These are phyloP conservation scores for Cordyceps farinosa DNA, from an alignment of 2,329 filamentous ascomycete species.

Conservation along the genomic window DNA sequence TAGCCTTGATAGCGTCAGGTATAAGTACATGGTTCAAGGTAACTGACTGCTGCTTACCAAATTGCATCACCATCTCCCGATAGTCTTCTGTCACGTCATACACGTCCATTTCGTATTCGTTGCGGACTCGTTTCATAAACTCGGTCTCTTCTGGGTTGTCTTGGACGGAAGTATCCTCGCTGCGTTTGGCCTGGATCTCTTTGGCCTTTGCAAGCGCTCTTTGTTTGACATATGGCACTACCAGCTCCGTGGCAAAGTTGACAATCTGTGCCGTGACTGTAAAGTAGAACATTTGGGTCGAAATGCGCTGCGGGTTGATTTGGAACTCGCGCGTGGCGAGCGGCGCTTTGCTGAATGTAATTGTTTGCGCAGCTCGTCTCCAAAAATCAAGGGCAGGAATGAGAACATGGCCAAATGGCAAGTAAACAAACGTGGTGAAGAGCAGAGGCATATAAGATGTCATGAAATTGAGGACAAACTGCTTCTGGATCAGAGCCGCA, in stretches of 20 bases:
- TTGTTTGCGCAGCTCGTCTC: slow-evolving; percentile 66
- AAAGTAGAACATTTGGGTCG: slow-evolving; percentile 92
- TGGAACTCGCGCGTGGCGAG: slow-evolving; percentile 64
- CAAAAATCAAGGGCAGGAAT: slow-evolving; percentile 85
- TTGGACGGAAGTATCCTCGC: slow-evolving; percentile 39
- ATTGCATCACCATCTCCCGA: slow-evolving; percentile 88
- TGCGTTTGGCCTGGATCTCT: slow-evolving; percentile 61
- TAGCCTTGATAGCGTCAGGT: slow-evolving; percentile 57
- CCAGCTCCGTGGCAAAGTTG: slow-evolving; percentile 76
- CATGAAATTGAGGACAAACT: slow-evolving; percentile 95
- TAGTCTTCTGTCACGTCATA: slow-evolving; percentile 93
- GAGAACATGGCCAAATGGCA: slow-evolving; percentile 81
- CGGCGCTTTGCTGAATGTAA: slow-evolving; percentile 72
- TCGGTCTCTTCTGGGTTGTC: slow-evolving; percentile 74
- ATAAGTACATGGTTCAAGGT: neutral
- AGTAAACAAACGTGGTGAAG: slow-evolving; percentile 89
- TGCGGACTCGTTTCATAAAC: slow-evolving; percentile 77
- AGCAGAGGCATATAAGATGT: slow-evolving; percentile 92
- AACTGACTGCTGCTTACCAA: slow-evolving; percentile 41
- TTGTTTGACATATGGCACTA: slow-evolving; percentile 82
- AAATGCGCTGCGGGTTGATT: slow-evolving; percentile 78
- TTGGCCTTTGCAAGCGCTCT: slow-evolving; percentile 75
- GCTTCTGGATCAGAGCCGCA: slow-evolving; percentile 81
- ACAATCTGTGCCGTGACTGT: slow-evolving; percentile 92
- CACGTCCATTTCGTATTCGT: slow-evolving; percentile 74